Evolutionary conservation across 1,284 basidiomycete species (phyloP).

Genomic region (Cutaneotrichosporon sp.): DNA sequence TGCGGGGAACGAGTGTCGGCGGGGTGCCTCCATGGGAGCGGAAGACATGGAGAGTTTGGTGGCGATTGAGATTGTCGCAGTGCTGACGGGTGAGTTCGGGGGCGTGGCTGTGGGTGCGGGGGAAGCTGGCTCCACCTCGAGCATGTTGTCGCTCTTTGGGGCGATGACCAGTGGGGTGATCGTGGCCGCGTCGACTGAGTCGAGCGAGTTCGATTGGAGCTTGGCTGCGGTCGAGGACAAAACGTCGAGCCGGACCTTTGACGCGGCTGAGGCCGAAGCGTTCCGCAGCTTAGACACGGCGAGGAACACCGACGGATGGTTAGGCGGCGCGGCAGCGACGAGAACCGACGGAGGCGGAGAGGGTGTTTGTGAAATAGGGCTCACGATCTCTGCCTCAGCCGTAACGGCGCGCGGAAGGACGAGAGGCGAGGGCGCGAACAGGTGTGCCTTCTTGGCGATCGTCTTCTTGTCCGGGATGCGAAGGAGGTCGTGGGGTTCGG

Average conservation of each 20-base stretch:
- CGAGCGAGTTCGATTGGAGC: too few relatives aligned
- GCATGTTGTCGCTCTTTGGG: neutral
- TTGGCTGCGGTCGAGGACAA: too few relatives aligned
- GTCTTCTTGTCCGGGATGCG: slow-evolving; percentile 1
- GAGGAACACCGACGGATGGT: neutral
- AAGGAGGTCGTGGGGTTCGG: neutral
- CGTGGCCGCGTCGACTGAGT: neutral
- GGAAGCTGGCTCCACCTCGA: neutral
- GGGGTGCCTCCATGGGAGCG: neutral
- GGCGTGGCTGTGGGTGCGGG: neutral
- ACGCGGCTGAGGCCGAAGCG: too few relatives aligned
- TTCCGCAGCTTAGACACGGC: neutral
- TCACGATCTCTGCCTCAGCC: neutral
- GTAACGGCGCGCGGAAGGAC: neutral
- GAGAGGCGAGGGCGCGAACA: neutral
- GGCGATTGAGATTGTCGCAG: neutral
- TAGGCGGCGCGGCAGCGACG: neutral
- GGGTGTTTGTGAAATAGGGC: neutral
- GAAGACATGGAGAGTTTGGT: neutral
- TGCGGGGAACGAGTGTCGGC: neutral
- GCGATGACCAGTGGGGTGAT: neutral
- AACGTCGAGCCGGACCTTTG: too few relatives aligned
- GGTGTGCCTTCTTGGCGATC: neutral
- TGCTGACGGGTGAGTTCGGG: neutral
- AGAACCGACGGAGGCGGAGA: neutral